Conservation (phyloP, 2,329 filamentous ascomycete species). For the Scolecobasidium constrictum region DNA sequence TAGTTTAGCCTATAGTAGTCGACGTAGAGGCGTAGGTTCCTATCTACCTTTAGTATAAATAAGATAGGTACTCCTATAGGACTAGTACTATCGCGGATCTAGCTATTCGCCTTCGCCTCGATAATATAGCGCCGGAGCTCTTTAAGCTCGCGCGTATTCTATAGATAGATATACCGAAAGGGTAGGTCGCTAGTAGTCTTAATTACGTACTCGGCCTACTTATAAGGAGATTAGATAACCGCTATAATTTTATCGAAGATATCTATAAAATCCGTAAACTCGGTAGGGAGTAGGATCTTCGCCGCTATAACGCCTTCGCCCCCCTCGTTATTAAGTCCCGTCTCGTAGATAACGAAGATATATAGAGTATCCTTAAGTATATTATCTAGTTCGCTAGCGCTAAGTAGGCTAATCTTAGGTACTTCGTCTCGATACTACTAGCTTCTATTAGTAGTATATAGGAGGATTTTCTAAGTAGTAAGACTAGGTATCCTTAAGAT, state of each 20-base stretch:
- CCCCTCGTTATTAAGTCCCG: background rate
- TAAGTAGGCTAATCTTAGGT: background rate
- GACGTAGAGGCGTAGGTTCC: conserved; percentile 21
- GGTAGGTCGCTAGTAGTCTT: background rate
- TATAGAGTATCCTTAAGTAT: background rate
- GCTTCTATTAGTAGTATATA: background rate
- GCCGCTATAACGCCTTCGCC: background rate
- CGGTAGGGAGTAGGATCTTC: background rate
- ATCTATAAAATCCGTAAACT: background rate
- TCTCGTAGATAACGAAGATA: conserved; percentile 1
- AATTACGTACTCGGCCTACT: background rate
- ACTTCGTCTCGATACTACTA: background rate
- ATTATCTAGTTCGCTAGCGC: background rate
- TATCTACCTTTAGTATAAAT: conserved; percentile 22
- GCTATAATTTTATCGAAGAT: background rate
- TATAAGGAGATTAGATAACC: background rate
- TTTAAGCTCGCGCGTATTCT: background rate
- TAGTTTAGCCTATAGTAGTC: conserved; percentile 26
- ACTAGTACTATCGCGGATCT: conserved; percentile 13
- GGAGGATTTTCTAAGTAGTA: background rate
- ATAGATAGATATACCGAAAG: background rate
- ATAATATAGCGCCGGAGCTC: conserved; percentile 13
- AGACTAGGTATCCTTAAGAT: background rate
- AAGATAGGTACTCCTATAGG: conserved; percentile 17
- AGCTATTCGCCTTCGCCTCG: conserved; percentile 13